Evolutionary conservation across 768 basidiomycete species (phyloP).

Genomic region (Amanita exitialis): DNA sequence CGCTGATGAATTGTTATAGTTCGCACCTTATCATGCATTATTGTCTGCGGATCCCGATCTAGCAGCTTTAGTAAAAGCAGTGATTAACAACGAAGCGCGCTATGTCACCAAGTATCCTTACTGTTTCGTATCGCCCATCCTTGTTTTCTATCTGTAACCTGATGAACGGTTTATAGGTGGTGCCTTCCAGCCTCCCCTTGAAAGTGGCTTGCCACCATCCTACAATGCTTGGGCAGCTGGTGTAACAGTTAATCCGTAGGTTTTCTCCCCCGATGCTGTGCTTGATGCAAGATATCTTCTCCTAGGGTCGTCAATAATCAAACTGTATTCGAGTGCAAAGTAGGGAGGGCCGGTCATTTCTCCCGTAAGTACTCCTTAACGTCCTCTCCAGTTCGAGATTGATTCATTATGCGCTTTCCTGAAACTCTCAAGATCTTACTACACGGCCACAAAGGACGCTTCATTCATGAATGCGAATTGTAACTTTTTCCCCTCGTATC

Average conservation of each 20-base stretch:
- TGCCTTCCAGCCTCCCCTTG: slow-evolving; percentile 72
- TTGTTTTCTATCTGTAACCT: background rate
- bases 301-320: slow-evolving; percentile 54
- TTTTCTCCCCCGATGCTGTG: background rate
- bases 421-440: slow-evolving; percentile 68
- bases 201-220: slow-evolving; percentile 54
- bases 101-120: slow-evolving; percentile 69
- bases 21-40: slow-evolving; percentile 59
- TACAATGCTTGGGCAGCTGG: slow-evolving; percentile 62
- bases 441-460: slow-evolving; percentile 56
- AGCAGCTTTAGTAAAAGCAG: slow-evolving; percentile 62
- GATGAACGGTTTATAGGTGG: slow-evolving; percentile 28
- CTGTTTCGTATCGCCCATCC: slow-evolving; percentile 27
- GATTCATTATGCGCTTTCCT: slow-evolving; percentile 74
- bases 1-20: slow-evolving; percentile 25
- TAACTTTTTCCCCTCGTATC: slow-evolving; percentile 17
- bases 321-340: slow-evolving; percentile 80
- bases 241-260: slow-evolving; percentile 69
- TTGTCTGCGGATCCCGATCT: slow-evolving; percentile 47
- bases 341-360: slow-evolving; percentile 13
- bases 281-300: background rate
- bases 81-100: slow-evolving; percentile 72
- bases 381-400: slow-evolving; percentile 50
- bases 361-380: background rate
- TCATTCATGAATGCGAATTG: slow-evolving; percentile 69